Evolutionary conservation across 2,329 filamentous ascomycete genomes (phyloP).

Genomic region (Microsporum ferrugineum): DNA sequence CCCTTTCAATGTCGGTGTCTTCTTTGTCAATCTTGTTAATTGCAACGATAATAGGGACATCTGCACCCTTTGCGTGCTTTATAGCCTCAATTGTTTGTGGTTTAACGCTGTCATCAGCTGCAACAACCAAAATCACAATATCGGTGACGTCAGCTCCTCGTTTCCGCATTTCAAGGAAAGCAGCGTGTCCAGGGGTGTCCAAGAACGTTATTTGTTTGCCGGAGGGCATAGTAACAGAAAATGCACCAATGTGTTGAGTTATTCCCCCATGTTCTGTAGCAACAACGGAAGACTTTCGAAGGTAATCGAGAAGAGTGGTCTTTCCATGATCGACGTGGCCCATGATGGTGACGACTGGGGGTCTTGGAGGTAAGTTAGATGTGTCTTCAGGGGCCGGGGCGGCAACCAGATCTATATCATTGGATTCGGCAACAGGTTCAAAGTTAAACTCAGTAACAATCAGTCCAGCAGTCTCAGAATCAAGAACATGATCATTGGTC

Average conservation of each 20-base stretch:
- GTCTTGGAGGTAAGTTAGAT: conserved; percentile 57
- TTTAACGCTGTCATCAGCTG: conserved; percentile 93
- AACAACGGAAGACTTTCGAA: conserved; percentile 84
- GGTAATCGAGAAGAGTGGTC: conserved; percentile 86
- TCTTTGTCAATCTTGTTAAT: conserved; percentile 96
- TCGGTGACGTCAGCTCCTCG: conserved; percentile 93
- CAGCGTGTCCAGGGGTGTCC: conserved; percentile 91
- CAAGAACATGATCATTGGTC: conserved; percentile 71
- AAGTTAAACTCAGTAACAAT: conserved; percentile 89
- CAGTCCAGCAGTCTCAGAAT: conserved; percentile 78
- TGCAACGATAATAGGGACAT: conserved; percentile 91
- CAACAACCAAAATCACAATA: conserved; percentile 90
- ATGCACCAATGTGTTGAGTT: conserved; percentile 96
- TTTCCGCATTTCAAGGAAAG: conserved; percentile 90
- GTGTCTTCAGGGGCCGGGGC: conserved; percentile 58
- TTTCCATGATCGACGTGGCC: conserved; percentile 98
- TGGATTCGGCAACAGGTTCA: conserved; percentile 61
- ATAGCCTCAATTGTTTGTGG: conserved; percentile 93
- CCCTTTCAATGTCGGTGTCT: conserved; percentile 64
- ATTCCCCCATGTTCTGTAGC: conserved; percentile 91
- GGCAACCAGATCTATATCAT: conserved; percentile 59
- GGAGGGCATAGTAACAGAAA: conserved; percentile 75
- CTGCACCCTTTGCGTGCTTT: conserved; percentile 77
- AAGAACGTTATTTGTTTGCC: conserved; percentile 92
- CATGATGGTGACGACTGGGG: conserved; percentile 98